These are phyloP conservation scores for Talaromyces sp. DNA, from an alignment of 2,329 filamentous ascomycete species.

Conservation along the genomic window DNA sequence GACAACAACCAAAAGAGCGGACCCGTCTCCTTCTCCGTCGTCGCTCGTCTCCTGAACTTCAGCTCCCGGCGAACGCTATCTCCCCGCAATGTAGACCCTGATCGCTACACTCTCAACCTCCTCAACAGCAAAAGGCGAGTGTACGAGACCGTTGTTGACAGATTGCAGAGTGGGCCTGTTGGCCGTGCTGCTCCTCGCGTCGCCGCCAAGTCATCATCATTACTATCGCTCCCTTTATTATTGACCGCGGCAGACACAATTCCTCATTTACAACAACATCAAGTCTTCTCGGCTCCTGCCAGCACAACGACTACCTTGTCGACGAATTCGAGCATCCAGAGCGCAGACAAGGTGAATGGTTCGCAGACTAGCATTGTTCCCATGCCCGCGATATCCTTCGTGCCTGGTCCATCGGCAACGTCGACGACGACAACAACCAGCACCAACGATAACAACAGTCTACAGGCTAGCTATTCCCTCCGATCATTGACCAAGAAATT, in stretches of 20 bases:
- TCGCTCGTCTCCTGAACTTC: slow-evolving; percentile 10
- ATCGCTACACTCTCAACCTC: slow-evolving; percentile 13
- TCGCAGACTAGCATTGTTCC: slow-evolving; percentile 23
- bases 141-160: slow-evolving; percentile 21
- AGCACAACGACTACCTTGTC: background rate
- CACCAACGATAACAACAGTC: background rate
- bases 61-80: background rate
- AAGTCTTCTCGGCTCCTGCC: slow-evolving; percentile 20
- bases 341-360: background rate
- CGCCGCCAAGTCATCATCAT: slow-evolving; percentile 15
- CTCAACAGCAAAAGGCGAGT: slow-evolving; percentile 14
- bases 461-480: slow-evolving; percentile 8
- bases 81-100: slow-evolving; percentile 17
- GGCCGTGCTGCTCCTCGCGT: slow-evolving; percentile 14
- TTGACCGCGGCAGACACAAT: slow-evolving; percentile 7
- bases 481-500: slow-evolving; percentile 18
- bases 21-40: background rate
- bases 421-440: slow-evolving; percentile 17
- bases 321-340: background rate
- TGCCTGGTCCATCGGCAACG: slow-evolving; percentile 28
- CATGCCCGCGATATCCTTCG: slow-evolving; percentile 38
- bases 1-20: background rate
- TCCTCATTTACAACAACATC: background rate
- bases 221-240: slow-evolving; percentile 1
- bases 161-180: slow-evolving; percentile 15